Percentiles rank a stretch among this genome's conserved stretches.
Evolutionary conservation across 495 filamentous ascomycete genomes (phyloP).

Genomic region (Aspergillus asperescens): DNA sequence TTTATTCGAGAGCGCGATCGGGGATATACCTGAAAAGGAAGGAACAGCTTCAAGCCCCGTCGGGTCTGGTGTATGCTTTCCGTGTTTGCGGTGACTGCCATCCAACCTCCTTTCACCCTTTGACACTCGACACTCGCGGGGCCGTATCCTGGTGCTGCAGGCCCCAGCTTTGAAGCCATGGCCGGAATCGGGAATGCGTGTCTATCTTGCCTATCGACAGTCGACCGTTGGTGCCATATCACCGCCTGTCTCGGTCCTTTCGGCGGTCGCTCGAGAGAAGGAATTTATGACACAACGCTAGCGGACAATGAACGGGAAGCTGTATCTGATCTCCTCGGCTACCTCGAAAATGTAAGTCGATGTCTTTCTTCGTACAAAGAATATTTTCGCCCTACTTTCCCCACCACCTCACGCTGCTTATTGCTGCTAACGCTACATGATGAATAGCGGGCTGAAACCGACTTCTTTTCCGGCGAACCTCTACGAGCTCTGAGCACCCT

Average conservation of each 20-base stretch:
- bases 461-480: constrained; percentile 98
- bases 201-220: constrained; percentile 40
- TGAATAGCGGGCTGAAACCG: constrained; percentile 79
- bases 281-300: constrained; percentile 89
- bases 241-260: constrained; percentile 41
- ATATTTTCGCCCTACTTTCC: not conserved
- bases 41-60: not conserved
- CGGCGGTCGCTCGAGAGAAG: constrained; percentile 82
- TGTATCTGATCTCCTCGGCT: constrained; percentile 89
- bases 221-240: constrained; percentile 47
- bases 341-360: constrained; percentile 82
- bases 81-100: constrained; percentile 4
- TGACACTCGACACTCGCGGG: constrained; percentile 20
- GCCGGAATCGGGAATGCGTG: constrained; percentile 42
- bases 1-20: not conserved
- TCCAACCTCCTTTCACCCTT: constrained; percentile 15
- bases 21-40: not conserved
- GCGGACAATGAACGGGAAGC: constrained; percentile 97
- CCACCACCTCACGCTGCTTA: not conserved
- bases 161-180: constrained; percentile 31
- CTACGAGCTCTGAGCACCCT: constrained; percentile 89
- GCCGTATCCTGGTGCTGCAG: constrained; percentile 29
- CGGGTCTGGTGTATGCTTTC: not conserved
- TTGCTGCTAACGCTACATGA: constrained; percentile 11
- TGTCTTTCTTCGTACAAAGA: not conserved